Evolutionary conservation across 805 yeast genomes (phyloP).

Genomic region (Metschnikowia noctiluminum): DNA sequence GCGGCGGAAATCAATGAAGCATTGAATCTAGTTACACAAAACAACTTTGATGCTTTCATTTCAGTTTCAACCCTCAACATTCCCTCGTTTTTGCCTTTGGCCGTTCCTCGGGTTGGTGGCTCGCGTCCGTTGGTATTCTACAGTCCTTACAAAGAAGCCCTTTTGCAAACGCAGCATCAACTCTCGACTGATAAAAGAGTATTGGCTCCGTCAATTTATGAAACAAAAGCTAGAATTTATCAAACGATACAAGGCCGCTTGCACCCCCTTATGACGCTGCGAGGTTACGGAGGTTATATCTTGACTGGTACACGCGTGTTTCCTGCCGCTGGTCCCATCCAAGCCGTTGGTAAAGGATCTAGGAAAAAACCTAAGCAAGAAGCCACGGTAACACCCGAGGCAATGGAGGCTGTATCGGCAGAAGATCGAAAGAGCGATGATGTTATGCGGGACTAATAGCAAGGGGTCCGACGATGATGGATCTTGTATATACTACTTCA

Average conservation of each 20-base stretch:
- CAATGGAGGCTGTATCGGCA: not conserved
- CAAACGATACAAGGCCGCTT: slow-evolving; percentile 93
- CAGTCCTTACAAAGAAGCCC: slow-evolving; percentile 73
- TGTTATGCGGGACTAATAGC: not conserved
- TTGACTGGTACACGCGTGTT: slow-evolving; percentile 75
- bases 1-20: slow-evolving; percentile 48
- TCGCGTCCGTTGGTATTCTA: slow-evolving; percentile 85
- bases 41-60: slow-evolving; percentile 71
- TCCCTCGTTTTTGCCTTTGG: slow-evolving; percentile 56
- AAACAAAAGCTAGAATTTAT: slow-evolving; percentile 77
- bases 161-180: slow-evolving; percentile 71
- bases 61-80: slow-evolving; percentile 71
- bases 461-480: not conserved
- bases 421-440: not conserved
- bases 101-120: slow-evolving; percentile 70
- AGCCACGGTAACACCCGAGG: slow-evolving; percentile 8
- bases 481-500: not conserved
- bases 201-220: slow-evolving; percentile 78
- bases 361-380: slow-evolving; percentile 33
- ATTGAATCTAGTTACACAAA: slow-evolving; percentile 46
- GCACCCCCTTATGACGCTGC: slow-evolving; percentile 92
- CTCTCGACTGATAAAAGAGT: slow-evolving; percentile 64
- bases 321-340: slow-evolving; percentile 57
- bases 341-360: slow-evolving; percentile 67
- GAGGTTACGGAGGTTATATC: slow-evolving; percentile 89